phyloP scores from a whole-genome alignment of 1,139 yeast genomes.

The Debaryomyces sp. region DNA sequence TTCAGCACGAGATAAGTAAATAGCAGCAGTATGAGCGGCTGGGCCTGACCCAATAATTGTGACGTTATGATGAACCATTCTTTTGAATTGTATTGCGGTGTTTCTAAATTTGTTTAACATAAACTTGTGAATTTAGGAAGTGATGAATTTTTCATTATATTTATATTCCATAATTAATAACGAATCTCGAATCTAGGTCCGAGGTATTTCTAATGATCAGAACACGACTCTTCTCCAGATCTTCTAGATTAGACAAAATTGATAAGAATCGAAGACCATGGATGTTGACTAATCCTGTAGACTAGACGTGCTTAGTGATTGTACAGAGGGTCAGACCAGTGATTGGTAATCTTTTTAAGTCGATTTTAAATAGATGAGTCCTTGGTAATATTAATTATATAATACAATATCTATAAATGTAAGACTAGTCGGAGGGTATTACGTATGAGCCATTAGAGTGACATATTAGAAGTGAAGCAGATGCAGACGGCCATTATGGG shows the following conservation, averaged over 20 bases:
- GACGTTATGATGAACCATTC: constrained; percentile 85
- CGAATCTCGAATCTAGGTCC: constrained; percentile 10
- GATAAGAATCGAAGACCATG: not conserved
- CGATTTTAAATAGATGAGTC: not conserved
- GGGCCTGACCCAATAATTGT: constrained; percentile 98
- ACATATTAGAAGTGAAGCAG: not conserved
- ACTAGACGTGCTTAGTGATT: not conserved
- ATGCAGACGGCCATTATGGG: not conserved
- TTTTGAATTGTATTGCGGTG: constrained; percentile 17
- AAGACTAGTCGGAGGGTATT: not conserved
- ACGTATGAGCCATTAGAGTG: too few species aligned
- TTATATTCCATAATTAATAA: constrained; percentile 2
- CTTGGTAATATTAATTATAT: not conserved
- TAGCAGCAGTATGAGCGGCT: constrained; percentile 99
- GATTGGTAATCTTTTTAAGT: not conserved
- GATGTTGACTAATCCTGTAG: not conserved
- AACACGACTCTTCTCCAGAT: constrained; percentile 5
- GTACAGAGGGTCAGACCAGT: not conserved
- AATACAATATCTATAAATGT: not conserved
- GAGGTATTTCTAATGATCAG: constrained; percentile 7
- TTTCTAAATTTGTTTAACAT: constrained; percentile 1
- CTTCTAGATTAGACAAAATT: constrained; percentile 3
- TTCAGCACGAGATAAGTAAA: constrained; percentile 95
- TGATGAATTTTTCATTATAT: not conserved
- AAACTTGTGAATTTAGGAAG: not conserved